Base-by-base conservation (phyloP, 2,329 filamentous ascomycete species). In the Sordariomycetes sp. region DNA sequence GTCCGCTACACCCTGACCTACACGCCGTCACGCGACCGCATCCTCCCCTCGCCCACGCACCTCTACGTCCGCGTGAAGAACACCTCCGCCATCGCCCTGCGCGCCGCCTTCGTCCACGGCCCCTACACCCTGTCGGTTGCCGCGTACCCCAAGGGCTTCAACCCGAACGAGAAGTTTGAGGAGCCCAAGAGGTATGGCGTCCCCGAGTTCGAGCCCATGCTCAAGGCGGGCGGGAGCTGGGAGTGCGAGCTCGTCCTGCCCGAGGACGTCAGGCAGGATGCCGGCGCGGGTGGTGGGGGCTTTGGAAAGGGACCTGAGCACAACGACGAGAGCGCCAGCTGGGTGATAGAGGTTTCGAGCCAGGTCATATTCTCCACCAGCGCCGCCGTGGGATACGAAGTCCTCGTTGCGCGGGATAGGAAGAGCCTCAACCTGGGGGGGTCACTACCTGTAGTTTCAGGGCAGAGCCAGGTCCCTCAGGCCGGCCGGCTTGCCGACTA, bases 51-150 rank as follows among this genome's bases (percentile, higher is more conserved):
- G 5, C 90, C 90, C 19, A 67, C 82, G 43, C 71, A 78, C 47
- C 75, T 98, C 24, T 76, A 86, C 58, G 75, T 98, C 30, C 86
- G 85, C 47, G 79, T 98, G 55, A 90, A 85, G 55, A 98, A 98
- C 58, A 88, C 85, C 8, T 92, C 84, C 25, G 82, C 86, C 37
- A 85, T 94, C 43, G 85, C 92, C 12, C 68, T 96, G 25, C 85
- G 92, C 50, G 92, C 92, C 35, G 92, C 92, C 37, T 98, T 95
- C 55, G 81, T 98, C 35, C 92, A 95, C 60, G 92, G 92, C 0
- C 92, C 92, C 2, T 98, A 98, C 54, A 93, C 81, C 1, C 72
- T 96, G 24, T 87, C 86, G 49, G 82, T 88, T 32, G 79, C 88
- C 33, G 84, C 87, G 17, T 94, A 93, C 48, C 86, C 90, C 1